Evolutionary conservation across 2,329 filamentous ascomycete species (phyloP), one percentile per base, ranked within the genome.

Genomic region (Onygenales sp.): DNA sequence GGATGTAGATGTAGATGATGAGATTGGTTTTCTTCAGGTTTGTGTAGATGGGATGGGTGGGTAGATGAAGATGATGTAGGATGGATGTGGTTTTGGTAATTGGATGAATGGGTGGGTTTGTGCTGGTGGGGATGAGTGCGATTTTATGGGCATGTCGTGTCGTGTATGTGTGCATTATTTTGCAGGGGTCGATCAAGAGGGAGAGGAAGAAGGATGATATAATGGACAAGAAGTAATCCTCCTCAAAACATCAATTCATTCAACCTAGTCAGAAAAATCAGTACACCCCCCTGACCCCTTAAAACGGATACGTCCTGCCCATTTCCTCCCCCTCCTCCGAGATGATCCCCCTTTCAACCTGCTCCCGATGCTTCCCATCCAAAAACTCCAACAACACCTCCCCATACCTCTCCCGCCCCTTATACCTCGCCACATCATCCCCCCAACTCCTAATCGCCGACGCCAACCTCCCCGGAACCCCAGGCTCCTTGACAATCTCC

Each of bases 381-480:
- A 94, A 67, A 68, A 85, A 94, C 66, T 88, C 84, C 56, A 94
- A 69, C 63, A 94, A 61, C 0, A 92, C 83, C 31, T 84, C 80
- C 17, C 77, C 79, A 67, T 90, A 94, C 71, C 77, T 81, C 59
- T 88, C 85, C 64, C 77, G 82, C 0, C 89, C 88, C 71, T 93
- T 93, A 65, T 95, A 94, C 59, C 72, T 73, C 13, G 79, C 79
- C 6, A 93, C 87, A 70, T 89, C 84, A 43, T 85, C 82, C 1
- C 85, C 87, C 88, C 88, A 93, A 66, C 87, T 92, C 40, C 88
- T 74, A 3, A 94, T 72, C 4, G 87, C 88, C 60, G 85, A 88
- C 2, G 88, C 88, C 62, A 94, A 67, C 36, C 88, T 70, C 0
- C 88, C 88, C 0, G 88, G 88, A 0, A 94, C 87, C 65, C 87